Evolutionary conservation across 2,329 filamentous ascomycete genomes (phyloP).

Genomic region (Chrysosporium queenslandicum): DNA sequence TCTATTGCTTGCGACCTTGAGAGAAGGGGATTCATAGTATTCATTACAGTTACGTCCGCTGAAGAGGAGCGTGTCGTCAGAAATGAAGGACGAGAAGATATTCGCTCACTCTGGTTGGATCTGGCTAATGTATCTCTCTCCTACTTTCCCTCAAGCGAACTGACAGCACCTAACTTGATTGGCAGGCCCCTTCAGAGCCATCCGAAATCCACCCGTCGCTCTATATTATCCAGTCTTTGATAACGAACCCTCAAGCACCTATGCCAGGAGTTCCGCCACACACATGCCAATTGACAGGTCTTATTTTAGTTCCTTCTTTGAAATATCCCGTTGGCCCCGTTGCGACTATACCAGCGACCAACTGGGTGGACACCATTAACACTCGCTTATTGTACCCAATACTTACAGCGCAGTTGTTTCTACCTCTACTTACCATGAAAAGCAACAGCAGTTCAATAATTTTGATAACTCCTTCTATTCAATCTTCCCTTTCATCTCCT

Average conservation of each 20-base stretch:
- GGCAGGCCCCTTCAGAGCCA: conserved; percentile 53
- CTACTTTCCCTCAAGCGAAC: neutral
- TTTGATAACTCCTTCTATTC: conserved; percentile 38
- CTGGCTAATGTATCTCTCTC: conserved; percentile 45
- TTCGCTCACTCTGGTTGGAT: conserved; percentile 72
- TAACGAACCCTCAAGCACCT: conserved; percentile 64
- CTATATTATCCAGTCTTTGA: conserved; percentile 61
- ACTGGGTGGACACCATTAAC: conserved; percentile 83
- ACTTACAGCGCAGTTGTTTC: conserved; percentile 75
- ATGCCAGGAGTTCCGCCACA: conserved; percentile 67
- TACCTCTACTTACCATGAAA: conserved; percentile 62
- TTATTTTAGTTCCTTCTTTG: conserved; percentile 70
- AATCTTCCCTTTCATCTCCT: conserved; percentile 35
- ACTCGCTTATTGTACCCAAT: conserved; percentile 85
- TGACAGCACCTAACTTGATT: neutral
- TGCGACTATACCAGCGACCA: conserved; percentile 70
- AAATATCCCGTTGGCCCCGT: conserved; percentile 75
- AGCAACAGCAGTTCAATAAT: conserved; percentile 42
- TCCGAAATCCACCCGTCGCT: conserved; percentile 49
- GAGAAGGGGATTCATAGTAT: conserved; percentile 84
- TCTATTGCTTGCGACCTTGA: conserved; percentile 80
- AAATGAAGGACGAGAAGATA: conserved; percentile 65
- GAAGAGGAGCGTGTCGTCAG: conserved; percentile 77
- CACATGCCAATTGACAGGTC: conserved; percentile 62
- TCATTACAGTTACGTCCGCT: conserved; percentile 71